Conservation (phyloP, 805 yeast genomes). For the Pichia occidentalis region DNA sequence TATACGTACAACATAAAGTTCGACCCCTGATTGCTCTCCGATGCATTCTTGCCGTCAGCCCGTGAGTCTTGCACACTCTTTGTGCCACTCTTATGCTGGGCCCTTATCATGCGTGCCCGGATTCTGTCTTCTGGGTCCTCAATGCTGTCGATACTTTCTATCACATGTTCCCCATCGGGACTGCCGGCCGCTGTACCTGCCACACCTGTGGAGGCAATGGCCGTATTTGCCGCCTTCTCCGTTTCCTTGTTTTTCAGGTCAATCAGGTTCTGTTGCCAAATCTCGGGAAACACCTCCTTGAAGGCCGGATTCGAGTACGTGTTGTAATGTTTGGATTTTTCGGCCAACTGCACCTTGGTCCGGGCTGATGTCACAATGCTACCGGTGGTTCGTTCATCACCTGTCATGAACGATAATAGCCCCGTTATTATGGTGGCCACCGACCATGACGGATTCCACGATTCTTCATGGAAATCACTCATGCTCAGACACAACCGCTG, state of each 20-base stretch:
- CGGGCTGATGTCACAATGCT: constrained; percentile 59
- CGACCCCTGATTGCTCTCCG: no score
- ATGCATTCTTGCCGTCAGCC: no score
- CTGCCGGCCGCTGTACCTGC: constrained; percentile 17
- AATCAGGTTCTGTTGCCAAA: constrained; percentile 37
- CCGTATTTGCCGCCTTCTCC: constrained; percentile 9
- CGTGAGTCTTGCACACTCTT: no score
- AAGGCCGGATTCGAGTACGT: constrained; percentile 51
- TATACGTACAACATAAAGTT: no score
- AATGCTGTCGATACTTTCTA: constrained; percentile 31
- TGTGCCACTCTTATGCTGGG: no score
- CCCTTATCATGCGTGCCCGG: constrained; percentile 35
- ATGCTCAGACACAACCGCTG: constrained; percentile 82
- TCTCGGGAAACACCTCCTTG: constrained; percentile 59
- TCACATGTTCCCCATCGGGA: constrained; percentile 16
- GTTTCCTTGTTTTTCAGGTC: constrained; percentile 23
- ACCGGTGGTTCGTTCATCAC: constrained; percentile 80
- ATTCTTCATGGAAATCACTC: constrained; percentile 90
- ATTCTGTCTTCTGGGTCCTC: constrained; percentile 68
- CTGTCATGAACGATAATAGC: constrained; percentile 84
- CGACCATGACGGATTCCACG: constrained; percentile 97
- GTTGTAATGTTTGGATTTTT: constrained; percentile 55
- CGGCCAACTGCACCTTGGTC: constrained; percentile 52
- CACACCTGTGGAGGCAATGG: constrained; percentile 5
- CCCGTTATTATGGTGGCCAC: constrained; percentile 86